Base-by-base conservation (phyloP, 371 early-diverging fungal species). In the Furculomyces boomerangus region DNA sequence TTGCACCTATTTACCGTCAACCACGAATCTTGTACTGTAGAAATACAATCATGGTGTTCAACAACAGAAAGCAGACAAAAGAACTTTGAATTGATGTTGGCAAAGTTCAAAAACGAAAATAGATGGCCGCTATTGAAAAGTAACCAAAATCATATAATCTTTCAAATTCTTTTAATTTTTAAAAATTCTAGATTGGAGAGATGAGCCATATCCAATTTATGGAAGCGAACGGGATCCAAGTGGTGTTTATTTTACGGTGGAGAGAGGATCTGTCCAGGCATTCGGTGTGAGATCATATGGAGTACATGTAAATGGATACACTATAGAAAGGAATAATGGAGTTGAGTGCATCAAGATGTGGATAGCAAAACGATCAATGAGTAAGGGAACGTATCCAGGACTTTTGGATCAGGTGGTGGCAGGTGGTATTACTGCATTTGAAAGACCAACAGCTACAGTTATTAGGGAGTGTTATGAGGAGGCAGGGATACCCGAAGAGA, bases 401-500 rank as follows among this genome's bases (percentile, higher is more conserved):
- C 60, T 78, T 60, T 64, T 93, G 43, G 96, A 93, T 62, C 89
- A 90, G 54, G 75, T 83, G 47, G 90, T 71, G 3, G 90, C 87
- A 0, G 96, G 96, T 18, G 93, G 93, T 13, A 80, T 93, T 53
- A 73, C 84, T 13, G 54, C 66, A 18, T 74, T 71, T 5, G 63
- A 75, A 22, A 68, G 75, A 1, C 77, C 82, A 0, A 57, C 65
- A 31, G 79, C 75, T 26, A 81, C 84, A 1, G 71, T 89, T 18
- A 57, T 89, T 30, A 87, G 90, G 60, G 96, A 95, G 57, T 89
- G 88, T 58, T 74, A 73, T 55, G 96, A 95, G 67, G 94, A 95
- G 62, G 93, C 87, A 1, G 79, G 78, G 28, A 73, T 94, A 32
- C 78, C 85, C 0, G 40, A 37, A 1, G 44, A 44, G 16, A 25